Evolutionary conservation across 164 flowering plant species (phyloP), one percentile per base, ranked within the genome.

Genomic region (Brasenia schreberi): DNA sequence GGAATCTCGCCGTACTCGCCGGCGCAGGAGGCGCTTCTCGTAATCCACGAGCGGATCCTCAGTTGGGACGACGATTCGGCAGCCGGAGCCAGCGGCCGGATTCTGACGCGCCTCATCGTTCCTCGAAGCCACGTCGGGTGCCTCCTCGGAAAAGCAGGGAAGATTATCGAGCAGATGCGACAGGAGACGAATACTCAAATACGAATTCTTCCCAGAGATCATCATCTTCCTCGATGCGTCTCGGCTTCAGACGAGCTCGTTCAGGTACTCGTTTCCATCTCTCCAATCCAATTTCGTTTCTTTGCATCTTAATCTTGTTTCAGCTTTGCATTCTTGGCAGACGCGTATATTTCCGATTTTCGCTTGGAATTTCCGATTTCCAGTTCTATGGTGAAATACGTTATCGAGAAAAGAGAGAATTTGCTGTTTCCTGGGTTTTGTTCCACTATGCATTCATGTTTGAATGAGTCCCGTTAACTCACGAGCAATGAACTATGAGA

Each of bases 81-180:
- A 79, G 71, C 78, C 2, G 81, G 84, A 1, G 71, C 74, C 19
- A 78, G 74, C 6, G 71, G 68, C 10, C 73, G 91, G 17, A 87
- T 85, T 64, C 87, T 80, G 6, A 85, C 99, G 59, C 84, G 99
- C 80, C 75, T 95, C 66, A 94, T 95, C 65, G 99, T 95, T 66
- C 84, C 94, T 19, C 76, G 88, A 70, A 77, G 85, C 78, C 95
- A 92, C 68, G 99, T 95, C 0, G 99, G 99, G 62, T 81, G 88
- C 71, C 82, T 95, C 79, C 68, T 95, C 73, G 99, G 99, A 69
- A 95, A 92, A 71, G 99, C 91, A 44, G 99, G 99, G 76, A 95
- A 88, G 83, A 95, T 95, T 27, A 88, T 95, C 68, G 97, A 95
- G 81, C 97, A 90, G 72, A 92, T 92, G 99, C 87, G 98, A 78